A percentile compares a stretch with the other conserved stretches of the same genome.
Evolutionary conservation across 768 basidiomycete species (phyloP).

Genomic region (Suillus lakei): DNA sequence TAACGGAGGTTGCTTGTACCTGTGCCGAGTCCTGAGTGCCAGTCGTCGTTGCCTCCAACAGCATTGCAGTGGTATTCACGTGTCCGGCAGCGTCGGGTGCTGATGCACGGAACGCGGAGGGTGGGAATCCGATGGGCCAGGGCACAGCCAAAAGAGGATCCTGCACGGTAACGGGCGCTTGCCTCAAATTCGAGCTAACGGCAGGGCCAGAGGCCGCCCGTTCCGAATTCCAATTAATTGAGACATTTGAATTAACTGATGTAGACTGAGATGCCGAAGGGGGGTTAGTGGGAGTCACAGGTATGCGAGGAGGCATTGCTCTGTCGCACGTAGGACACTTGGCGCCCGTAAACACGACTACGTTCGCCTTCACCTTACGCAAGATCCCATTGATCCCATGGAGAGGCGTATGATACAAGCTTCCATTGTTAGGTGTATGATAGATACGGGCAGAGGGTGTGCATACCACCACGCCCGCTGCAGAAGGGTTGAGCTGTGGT

Average conservation of each 20-base stretch:
- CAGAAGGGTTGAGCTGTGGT: conserved; percentile 3
- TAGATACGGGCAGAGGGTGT: conserved; percentile 8
- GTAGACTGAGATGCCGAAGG: neutral
- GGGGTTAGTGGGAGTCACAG: neutral
- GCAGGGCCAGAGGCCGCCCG: conserved; percentile 8
- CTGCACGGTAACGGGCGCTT: conserved; percentile 6
- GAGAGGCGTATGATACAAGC: conserved; percentile 9
- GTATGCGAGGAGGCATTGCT: conserved; percentile 5
- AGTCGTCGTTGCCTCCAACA: no score
- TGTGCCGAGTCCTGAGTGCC: neutral
- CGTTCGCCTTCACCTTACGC: neutral
- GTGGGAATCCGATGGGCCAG: neutral
- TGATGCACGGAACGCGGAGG: neutral
- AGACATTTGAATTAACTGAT: neutral
- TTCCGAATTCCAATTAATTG: neutral
- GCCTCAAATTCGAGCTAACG: conserved; percentile 21
- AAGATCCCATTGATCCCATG: conserved; percentile 3
- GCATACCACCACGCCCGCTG: neutral
- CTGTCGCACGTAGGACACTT: conserved; percentile 11
- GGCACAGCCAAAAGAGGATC: neutral
- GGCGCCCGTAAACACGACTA: neutral
- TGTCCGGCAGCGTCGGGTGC: neutral
- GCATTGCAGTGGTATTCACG: neutral
- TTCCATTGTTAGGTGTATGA: conserved; percentile 11
- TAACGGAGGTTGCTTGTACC: neutral